These are phyloP conservation scores for Ceratocystis eucalypticola DNA, from an alignment of 2,329 filamentous ascomycete species.

Conservation along the genomic window DNA sequence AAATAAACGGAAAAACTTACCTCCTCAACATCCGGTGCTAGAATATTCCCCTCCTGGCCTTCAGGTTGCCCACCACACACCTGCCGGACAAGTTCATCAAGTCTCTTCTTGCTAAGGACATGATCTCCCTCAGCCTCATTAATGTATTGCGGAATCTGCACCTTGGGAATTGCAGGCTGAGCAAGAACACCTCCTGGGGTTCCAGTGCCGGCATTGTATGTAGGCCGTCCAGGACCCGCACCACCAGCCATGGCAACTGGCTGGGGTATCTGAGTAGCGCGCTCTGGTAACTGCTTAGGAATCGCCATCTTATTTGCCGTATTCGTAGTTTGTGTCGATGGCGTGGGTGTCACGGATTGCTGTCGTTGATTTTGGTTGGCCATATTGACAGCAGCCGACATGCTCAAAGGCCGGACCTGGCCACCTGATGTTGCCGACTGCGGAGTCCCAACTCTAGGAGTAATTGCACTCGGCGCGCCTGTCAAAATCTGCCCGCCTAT, in stretches of 20 bases:
- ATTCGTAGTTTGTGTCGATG: constrained; percentile 32
- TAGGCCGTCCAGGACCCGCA: constrained; percentile 57
- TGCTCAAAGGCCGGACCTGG: constrained; percentile 33
- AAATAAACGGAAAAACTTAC: constrained; percentile 35
- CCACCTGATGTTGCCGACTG: constrained; percentile 30
- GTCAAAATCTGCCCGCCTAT: constrained; percentile 30
- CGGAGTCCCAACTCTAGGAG: constrained; percentile 37
- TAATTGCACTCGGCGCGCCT: constrained; percentile 37
- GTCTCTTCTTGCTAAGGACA: constrained; percentile 92
- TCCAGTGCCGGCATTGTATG: constrained; percentile 64
- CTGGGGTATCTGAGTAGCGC: constrained; percentile 54
- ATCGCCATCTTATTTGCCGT: constrained; percentile 58
- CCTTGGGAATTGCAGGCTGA: constrained; percentile 70
- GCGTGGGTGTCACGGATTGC: constrained; percentile 23
- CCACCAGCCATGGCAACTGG: constrained; percentile 58
- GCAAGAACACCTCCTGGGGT: constrained; percentile 70
- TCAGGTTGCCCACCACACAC: constrained; percentile 71
- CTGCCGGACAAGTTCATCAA: constrained; percentile 88
- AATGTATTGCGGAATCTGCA: constrained; percentile 69
- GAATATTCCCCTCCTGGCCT: constrained; percentile 56
- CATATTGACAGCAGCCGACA: constrained; percentile 37
- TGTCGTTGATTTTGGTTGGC: constrained; percentile 32
- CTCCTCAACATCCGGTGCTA: constrained; percentile 92
- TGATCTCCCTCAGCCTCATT: constrained; percentile 86
- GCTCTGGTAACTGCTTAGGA: constrained; percentile 59